Evolutionary conservation across 225 moss, liverwort and hornwort species (phyloP).

Genomic region (Marchantia paleacea): DNA sequence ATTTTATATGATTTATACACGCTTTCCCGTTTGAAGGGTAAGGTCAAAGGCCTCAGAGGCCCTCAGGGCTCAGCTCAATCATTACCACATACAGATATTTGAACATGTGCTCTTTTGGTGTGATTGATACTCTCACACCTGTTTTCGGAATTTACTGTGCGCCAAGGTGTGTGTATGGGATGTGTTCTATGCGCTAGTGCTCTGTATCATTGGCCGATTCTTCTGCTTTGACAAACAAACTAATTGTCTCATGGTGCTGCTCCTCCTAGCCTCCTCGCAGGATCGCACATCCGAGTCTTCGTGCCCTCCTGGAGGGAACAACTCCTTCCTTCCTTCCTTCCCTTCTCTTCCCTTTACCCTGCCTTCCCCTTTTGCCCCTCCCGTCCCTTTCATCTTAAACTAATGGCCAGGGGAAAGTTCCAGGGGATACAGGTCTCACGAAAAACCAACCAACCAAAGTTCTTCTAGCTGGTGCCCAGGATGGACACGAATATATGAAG

Average conservation of each 20-base stretch:
- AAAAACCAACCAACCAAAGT: background rate
- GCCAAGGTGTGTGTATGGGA: background rate
- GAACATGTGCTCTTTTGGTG: background rate
- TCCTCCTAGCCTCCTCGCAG: too few relatives aligned
- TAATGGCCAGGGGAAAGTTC: background rate
- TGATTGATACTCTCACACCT: background rate
- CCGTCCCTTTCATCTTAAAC: background rate
- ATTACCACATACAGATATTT: slow-evolving; percentile 6
- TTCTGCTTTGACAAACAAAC: background rate
- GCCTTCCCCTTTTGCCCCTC: too few relatives aligned
- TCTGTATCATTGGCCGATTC: background rate
- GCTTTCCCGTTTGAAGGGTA: background rate
- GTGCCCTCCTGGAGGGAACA: background rate
- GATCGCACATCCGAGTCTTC: background rate
- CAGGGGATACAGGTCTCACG: background rate
- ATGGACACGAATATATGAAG: background rate
- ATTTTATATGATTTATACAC: background rate
- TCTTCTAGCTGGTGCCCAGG: background rate
- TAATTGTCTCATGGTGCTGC: background rate
- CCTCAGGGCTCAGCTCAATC: background rate
- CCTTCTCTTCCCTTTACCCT: too few relatives aligned
- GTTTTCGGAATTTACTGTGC: background rate
- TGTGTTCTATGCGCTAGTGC: background rate
- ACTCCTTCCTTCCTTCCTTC: too few relatives aligned
- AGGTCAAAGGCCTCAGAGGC: slow-evolving; percentile 1